These are phyloP conservation scores for Iberis amara DNA, from an alignment of 441 rosid species.

Conservation along the genomic window DNA sequence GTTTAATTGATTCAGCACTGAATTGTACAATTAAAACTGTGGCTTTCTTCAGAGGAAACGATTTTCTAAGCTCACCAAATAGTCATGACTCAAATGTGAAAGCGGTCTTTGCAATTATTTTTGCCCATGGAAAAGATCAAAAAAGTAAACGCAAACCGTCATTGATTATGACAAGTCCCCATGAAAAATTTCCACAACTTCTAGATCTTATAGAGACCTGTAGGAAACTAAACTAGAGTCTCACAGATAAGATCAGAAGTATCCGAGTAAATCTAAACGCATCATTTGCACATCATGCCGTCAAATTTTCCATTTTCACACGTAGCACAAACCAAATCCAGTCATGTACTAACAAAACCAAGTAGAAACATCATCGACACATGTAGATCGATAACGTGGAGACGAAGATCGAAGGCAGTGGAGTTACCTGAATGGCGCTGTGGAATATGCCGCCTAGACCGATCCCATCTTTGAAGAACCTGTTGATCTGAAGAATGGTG, in stretches of 20 bases:
- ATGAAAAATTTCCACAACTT: neutral
- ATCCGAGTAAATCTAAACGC: neutral
- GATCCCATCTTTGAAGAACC: conserved; percentile 89
- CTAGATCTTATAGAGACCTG: neutral
- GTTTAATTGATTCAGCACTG: neutral
- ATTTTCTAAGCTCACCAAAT: conserved; percentile 6
- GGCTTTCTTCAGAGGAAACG: neutral
- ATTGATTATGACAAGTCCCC: conserved; percentile 1
- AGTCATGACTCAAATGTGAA: neutral
- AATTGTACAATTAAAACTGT: neutral
- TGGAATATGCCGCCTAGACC: conserved; percentile 97
- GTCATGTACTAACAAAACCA: conserved; percentile 1
- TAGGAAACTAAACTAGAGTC: conserved; percentile 3
- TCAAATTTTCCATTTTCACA: conserved; percentile 4
- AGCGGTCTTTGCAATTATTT: neutral
- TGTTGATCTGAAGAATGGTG: conserved; percentile 84
- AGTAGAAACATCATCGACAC: neutral
- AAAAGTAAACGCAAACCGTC: conserved; percentile 9
- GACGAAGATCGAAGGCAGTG: neutral
- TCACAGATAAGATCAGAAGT: conserved; percentile 16
- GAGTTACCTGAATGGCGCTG: conserved; percentile 84
- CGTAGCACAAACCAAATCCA: neutral
- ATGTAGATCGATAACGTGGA: neutral
- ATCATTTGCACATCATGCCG: neutral
- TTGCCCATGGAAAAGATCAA: conserved; percentile 1